Base-by-base conservation (phyloP, 257 asterid species). In the Salvia hispanica region DNA sequence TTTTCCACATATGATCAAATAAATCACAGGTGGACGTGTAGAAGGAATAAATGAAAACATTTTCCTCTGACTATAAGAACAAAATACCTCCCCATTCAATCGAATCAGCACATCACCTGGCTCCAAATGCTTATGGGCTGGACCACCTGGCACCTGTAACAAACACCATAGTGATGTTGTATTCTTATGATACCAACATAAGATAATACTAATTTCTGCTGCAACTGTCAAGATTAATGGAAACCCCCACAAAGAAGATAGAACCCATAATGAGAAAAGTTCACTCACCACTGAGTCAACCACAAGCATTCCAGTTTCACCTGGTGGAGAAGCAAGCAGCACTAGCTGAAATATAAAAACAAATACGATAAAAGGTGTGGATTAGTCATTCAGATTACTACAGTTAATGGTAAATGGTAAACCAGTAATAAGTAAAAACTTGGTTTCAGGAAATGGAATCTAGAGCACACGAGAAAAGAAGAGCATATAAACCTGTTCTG, bases 301-400 rank as follows among this genome's bases (percentile, higher is more conserved):
- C 45, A 94, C 99, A 54, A 94, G 97, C 99, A 94, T 94, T 75
- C 99, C 99, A 70, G 97, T 94, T 87, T 94, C 99, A 61, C 77
- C 94, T 3, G 80, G 85, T n/a, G 93, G 95, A 78, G 96, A 85
- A 64, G 96, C 91, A 79, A 66, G 78, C 61, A 97, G 99, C 56
- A 91, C 97, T 72, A 91, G 76, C 99, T 94, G 76, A 59, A 74
- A 70, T 70, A 77, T 56, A 66, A 28, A 75, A 77, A 36, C 67
- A 62, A 68, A 56, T 45, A 52, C 9, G 51, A 48, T 58, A 69
- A 66, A 66, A 71, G 43, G 62, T 25, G 50, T 14, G 31, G 50
- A 39, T 12, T 55, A 55, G 75, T 51, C 63, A 63, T 11, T 47
- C 33, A 21, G 53, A 42, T 18, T 67, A 43, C 60, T 28, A 12